These are phyloP conservation scores for sorghum (Sorghum bicolor) DNA, from an alignment of 176 grass and related monocot species.

Conservation along the genomic window DNA sequence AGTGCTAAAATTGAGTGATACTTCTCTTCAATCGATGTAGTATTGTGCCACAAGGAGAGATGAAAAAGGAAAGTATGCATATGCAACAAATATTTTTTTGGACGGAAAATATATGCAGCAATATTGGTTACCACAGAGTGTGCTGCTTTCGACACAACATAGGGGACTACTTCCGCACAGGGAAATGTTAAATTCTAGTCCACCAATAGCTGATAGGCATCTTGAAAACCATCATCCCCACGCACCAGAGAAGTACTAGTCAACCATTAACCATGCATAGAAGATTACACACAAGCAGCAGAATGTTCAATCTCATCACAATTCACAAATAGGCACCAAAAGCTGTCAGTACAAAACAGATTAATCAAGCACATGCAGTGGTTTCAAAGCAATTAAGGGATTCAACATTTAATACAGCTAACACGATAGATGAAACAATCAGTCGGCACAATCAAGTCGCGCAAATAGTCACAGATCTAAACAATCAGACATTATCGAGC, in stretches of 20 bases:
- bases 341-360: neutral
- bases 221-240: neutral
- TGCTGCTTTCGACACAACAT: neutral
- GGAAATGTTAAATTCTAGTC: neutral
- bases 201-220: neutral
- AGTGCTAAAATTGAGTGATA: neutral
- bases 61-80: neutral
- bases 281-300: neutral
- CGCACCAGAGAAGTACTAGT: neutral
- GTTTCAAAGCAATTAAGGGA: neutral
- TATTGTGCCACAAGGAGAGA: neutral
- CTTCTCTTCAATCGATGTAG: neutral
- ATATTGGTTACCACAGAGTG: neutral
- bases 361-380: neutral
- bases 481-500: neutral
- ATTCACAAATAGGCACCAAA: neutral
- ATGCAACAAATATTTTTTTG: neutral
- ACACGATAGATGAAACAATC: neutral
- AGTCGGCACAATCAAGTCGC: neutral
- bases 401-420: neutral
- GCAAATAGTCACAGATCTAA: neutral
- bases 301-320: neutral
- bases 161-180: neutral
- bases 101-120: neutral
- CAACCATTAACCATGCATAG: neutral